Conservation (phyloP, 768 basidiomycete species). For the Rhodosporidiobolus sp. region DNA sequence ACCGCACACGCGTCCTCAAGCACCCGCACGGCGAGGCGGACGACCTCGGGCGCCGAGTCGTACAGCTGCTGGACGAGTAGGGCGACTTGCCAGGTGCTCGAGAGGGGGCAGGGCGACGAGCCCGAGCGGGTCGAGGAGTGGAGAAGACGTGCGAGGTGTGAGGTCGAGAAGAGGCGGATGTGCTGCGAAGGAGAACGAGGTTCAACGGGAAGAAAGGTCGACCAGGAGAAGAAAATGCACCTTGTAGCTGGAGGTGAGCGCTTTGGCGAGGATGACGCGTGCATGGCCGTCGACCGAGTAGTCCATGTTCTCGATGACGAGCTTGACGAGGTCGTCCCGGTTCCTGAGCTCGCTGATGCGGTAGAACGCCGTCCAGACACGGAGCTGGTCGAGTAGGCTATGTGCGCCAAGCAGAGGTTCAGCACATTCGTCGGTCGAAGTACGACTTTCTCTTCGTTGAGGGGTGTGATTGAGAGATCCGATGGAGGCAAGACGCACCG, state of each 20-base stretch:
- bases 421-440: too few relatives aligned
- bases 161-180: conserved; percentile 81
- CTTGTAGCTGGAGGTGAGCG: conserved; percentile 87
- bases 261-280: conserved; percentile 87
- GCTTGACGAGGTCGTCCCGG: conserved; percentile 86
- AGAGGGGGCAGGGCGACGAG: conserved; percentile 54
- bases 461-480: too few relatives aligned
- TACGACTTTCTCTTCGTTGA: too few relatives aligned
- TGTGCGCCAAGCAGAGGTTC: background rate
- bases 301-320: conserved; percentile 85
- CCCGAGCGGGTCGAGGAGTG: conserved; percentile 45
- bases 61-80: conserved; percentile 93
- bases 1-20: conserved; percentile 86
- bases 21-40: conserved; percentile 81
- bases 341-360: conserved; percentile 85
- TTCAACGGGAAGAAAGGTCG: background rate
- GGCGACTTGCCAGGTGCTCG: conserved; percentile 73
- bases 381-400: conserved; percentile 84
- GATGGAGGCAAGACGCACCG: conserved; percentile 58
- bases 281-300: conserved; percentile 83
- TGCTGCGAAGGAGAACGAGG: conserved; percentile 55
- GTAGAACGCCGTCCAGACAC: conserved; percentile 92
- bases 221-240: conserved; percentile 49
- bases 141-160: conserved; percentile 77
- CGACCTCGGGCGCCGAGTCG: conserved; percentile 84